Evolutionary conservation across 2,329 filamentous ascomycete genomes (phyloP).

Genomic region (Ceratocystis huliohia): DNA sequence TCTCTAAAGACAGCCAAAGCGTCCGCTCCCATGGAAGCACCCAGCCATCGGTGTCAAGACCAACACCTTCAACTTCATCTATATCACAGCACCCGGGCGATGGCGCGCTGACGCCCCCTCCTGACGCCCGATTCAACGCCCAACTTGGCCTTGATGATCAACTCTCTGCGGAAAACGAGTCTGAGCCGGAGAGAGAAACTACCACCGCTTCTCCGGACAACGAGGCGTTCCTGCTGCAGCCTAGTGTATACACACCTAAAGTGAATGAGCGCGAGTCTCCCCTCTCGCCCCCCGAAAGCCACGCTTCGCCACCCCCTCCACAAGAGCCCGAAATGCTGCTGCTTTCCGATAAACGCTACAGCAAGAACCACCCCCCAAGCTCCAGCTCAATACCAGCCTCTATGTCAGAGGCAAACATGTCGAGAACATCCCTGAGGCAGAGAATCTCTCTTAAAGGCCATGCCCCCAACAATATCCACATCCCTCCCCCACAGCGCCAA

Average conservation of each 20-base stretch:
- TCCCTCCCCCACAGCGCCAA: slow-evolving; percentile 34
- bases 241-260: slow-evolving; percentile 44
- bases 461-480: slow-evolving; percentile 41
- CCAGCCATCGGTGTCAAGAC: slow-evolving; percentile 7
- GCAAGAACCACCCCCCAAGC: slow-evolving; percentile 22
- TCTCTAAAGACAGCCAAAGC: slow-evolving; percentile 13
- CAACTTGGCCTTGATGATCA: slow-evolving; percentile 16
- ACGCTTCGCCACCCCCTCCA: slow-evolving; percentile 23
- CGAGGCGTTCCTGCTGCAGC: slow-evolving; percentile 39
- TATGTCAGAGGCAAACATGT: background rate
- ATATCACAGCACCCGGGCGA: slow-evolving; percentile 13
- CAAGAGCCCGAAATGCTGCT: slow-evolving; percentile 17
- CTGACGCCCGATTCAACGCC: slow-evolving; percentile 10
- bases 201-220: slow-evolving; percentile 9
- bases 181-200: slow-evolving; percentile 9
- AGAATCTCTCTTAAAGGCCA: slow-evolving; percentile 42
- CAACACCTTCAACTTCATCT: slow-evolving; percentile 14
- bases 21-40: slow-evolving; percentile 16
- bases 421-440: slow-evolving; percentile 38
- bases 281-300: slow-evolving; percentile 35
- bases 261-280: slow-evolving; percentile 31
- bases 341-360: slow-evolving; percentile 17
- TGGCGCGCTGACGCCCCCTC: slow-evolving; percentile 18
- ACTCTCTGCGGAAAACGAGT: slow-evolving; percentile 5
- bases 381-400: background rate